A percentile compares a stretch with the other conserved stretches of the same genome.
phyloP scores from a whole-genome alignment of 257 asterid genomes.

The Avicennia marina region DNA sequence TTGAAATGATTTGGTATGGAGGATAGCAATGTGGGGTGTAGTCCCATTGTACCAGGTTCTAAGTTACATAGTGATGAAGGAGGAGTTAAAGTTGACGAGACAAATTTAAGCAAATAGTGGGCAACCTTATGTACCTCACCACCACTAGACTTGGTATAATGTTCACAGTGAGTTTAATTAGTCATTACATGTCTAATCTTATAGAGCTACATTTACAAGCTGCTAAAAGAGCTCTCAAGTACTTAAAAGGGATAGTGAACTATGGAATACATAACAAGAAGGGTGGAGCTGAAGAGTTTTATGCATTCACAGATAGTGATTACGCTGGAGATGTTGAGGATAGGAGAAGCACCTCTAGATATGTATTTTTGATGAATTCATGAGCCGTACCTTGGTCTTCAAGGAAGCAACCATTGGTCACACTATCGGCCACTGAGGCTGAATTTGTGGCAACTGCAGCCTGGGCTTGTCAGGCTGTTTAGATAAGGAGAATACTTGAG shows the following conservation, averaged over 20 bases:
- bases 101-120: not conserved
- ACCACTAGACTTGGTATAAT: not conserved
- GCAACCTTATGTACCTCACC: not conserved
- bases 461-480: not conserved
- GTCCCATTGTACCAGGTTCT: not conserved
- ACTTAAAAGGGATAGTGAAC: no score
- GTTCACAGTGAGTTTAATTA: not conserved
- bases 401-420: not conserved
- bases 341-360: not conserved
- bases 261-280: not conserved
- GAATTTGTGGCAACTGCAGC: not conserved
- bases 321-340: conserved; percentile 7
- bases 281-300: not conserved
- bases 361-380: not conserved
- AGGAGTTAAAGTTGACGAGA: not conserved
- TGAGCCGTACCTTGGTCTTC: not conserved
- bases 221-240: no score
- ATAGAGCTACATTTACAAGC: not conserved
- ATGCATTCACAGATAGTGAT: conserved; percentile 2
- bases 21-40: not conserved
- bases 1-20: not conserved
- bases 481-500: not conserved
- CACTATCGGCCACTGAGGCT: not conserved
- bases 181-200: not conserved
- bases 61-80: not conserved